phyloP scores from a whole-genome alignment of 2,329 filamentous ascomycete species.

The Fusarium decemcellulare region DNA sequence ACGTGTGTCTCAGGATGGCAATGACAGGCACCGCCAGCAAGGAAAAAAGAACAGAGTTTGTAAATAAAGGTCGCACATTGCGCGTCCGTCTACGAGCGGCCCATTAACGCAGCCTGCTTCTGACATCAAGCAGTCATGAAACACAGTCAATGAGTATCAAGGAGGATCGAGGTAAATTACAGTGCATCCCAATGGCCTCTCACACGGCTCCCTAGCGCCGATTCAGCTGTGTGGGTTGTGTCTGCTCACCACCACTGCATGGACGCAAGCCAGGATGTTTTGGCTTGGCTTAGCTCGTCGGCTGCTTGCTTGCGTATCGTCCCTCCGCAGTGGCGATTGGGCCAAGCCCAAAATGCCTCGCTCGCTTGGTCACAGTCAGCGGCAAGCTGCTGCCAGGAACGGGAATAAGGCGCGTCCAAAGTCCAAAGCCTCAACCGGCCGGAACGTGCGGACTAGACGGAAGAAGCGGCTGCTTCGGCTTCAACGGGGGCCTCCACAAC shows the following conservation, averaged over 20 bases:
- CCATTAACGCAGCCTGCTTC: constrained; percentile 20
- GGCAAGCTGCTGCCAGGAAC: constrained; percentile 16
- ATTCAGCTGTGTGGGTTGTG: constrained; percentile 31
- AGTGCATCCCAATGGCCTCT: constrained; percentile 23
- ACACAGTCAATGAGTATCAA: constrained; percentile 16
- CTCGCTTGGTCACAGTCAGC: constrained; percentile 20
- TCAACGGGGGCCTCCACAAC: constrained; percentile 21
- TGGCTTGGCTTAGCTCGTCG: constrained; percentile 28
- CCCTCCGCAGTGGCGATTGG: constrained; percentile 41
- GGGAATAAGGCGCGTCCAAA: constrained; percentile 9
- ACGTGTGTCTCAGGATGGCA: constrained; percentile 30
- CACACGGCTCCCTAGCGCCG: constrained; percentile 40
- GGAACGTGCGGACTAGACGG: constrained; percentile 15
- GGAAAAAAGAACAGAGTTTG: not conserved
- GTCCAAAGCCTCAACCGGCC: constrained; percentile 35
- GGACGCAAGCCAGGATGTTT: not conserved
- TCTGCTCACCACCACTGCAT: constrained; percentile 14
- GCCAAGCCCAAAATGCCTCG: constrained; percentile 35
- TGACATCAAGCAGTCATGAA: constrained; percentile 29
- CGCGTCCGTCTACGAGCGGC: constrained; percentile 20
- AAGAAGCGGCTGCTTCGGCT: constrained; percentile 39
- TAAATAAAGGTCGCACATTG: constrained; percentile 21
- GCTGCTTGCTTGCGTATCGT: constrained; percentile 6
- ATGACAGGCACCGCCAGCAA: not conserved
- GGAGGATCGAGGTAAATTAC: constrained; percentile 25